Conservation (phyloP, 164 flowering plant species). For the Macadamia tetraphylla region DNA sequence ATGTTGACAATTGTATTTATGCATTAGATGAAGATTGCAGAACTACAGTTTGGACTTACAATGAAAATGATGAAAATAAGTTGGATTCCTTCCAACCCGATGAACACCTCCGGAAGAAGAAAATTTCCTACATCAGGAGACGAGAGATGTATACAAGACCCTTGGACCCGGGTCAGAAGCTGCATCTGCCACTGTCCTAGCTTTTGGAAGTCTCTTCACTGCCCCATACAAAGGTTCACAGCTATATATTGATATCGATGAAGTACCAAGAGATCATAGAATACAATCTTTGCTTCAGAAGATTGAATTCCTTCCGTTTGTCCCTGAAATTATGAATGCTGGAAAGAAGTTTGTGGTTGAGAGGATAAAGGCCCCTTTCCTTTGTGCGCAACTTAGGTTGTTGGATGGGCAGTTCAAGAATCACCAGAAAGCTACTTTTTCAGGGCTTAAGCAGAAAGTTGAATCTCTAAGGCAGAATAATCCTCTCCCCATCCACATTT, state of each 20-base stretch:
- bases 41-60: slow-evolving; percentile 86
- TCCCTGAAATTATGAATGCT: slow-evolving; percentile 56
- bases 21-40: slow-evolving; percentile 79
- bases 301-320: slow-evolving; percentile 69
- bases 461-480: slow-evolving; percentile 38
- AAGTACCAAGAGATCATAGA: slow-evolving; percentile 45
- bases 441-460: slow-evolving; percentile 44
- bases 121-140: slow-evolving; percentile 53
- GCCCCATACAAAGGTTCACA: slow-evolving; percentile 78
- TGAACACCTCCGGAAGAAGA: slow-evolving; percentile 65
- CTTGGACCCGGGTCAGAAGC: slow-evolving; percentile 79
- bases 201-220: slow-evolving; percentile 89
- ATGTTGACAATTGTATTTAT: slow-evolving; percentile 51
- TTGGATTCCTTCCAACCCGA: slow-evolving; percentile 86
- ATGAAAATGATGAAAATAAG: slow-evolving; percentile 40
- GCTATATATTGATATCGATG: slow-evolving; percentile 70
- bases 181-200: slow-evolving; percentile 52
- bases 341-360: slow-evolving; percentile 51
- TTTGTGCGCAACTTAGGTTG: slow-evolving; percentile 90
- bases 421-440: slow-evolving; percentile 75
- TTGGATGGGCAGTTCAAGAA: slow-evolving; percentile 98
- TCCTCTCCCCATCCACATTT: slow-evolving; percentile 50
- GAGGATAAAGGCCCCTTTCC: slow-evolving; percentile 62
- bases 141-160: slow-evolving; percentile 60
- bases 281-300: slow-evolving; percentile 53